Evolutionary conservation across 768 basidiomycete species (phyloP).

Genomic region (Agrocybe chaxingu): DNA sequence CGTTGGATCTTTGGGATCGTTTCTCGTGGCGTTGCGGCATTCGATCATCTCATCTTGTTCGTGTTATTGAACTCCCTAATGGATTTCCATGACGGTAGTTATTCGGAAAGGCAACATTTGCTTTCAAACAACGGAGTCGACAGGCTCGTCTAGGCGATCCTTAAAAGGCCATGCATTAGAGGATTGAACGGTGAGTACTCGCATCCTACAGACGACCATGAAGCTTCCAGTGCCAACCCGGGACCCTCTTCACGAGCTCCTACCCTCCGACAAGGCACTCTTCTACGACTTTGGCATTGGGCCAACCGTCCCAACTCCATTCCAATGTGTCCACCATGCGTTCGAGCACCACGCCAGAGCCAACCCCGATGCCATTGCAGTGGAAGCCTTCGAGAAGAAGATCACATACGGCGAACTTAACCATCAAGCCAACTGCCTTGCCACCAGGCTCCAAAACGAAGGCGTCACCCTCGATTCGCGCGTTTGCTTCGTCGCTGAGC

Average conservation of each 20-base stretch:
- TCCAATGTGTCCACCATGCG: slow-evolving; percentile 53
- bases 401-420: slow-evolving; percentile 54
- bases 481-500: slow-evolving; percentile 52
- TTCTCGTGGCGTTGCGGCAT: slow-evolving; percentile 19
- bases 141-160: slow-evolving; percentile 3
- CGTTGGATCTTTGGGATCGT: slow-evolving; percentile 13
- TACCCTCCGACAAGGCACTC: slow-evolving; percentile 36
- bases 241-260: slow-evolving; percentile 28
- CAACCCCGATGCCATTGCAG: slow-evolving; percentile 42
- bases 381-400: slow-evolving; percentile 42
- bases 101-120: slow-evolving; percentile 17
- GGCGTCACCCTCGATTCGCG: slow-evolving; percentile 47
- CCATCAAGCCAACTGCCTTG: slow-evolving; percentile 43
- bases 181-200: too few species aligned
- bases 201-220: slow-evolving; percentile 11
- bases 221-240: slow-evolving; percentile 16
- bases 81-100: slow-evolving; percentile 17
- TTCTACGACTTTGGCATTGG: slow-evolving; percentile 48
- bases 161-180: slow-evolving; percentile 11
- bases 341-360: slow-evolving; percentile 44
- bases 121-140: slow-evolving; percentile 9
- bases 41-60: slow-evolving; percentile 16
- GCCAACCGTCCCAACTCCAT: slow-evolving; percentile 30
- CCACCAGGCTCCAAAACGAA: slow-evolving; percentile 35
- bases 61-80: slow-evolving; percentile 14